A percentile compares a stretch with the other conserved stretches of the same genome.
phyloP scores from a whole-genome alignment of 805 yeast genomes.

The Nakazawaea wyomingensis region DNA sequence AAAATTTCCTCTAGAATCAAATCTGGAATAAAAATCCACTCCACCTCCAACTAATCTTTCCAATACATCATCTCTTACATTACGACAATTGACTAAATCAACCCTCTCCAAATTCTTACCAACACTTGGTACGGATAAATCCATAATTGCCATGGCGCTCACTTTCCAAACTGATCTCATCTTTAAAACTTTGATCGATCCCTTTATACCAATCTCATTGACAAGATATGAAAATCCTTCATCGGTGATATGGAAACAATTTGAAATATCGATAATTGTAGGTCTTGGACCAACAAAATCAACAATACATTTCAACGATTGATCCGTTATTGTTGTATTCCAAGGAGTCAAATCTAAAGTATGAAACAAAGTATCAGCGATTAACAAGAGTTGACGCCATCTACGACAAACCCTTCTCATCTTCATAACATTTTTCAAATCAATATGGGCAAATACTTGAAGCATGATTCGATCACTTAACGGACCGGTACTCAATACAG shows the following conservation, averaged over 20 bases:
- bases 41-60: conserved; percentile 63
- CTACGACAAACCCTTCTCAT: conserved; percentile 52
- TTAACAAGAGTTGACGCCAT: conserved; percentile 62
- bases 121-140: conserved; percentile 58
- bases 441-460: conserved; percentile 45
- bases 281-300: conserved; percentile 72
- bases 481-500: conserved; percentile 51
- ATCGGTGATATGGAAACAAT: conserved; percentile 75
- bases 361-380: conserved; percentile 48
- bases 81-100: conserved; percentile 68
- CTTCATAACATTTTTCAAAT: conserved; percentile 57
- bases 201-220: conserved; percentile 64
- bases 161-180: conserved; percentile 77
- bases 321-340: conserved; percentile 57
- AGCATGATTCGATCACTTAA: conserved; percentile 57
- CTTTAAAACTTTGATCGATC: conserved; percentile 46
- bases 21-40: conserved; percentile 7
- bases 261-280: conserved; percentile 52
- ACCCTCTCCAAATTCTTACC: conserved; percentile 55
- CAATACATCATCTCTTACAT: conserved; percentile 66
- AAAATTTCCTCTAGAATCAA: neutral
- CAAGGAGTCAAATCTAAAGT: conserved; percentile 55
- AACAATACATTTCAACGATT: conserved; percentile 50
- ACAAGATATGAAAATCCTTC: conserved; percentile 68
- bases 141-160: conserved; percentile 79